Conservation (phyloP, 805 yeast genomes). For the Dipodascopsis tothii region DNA sequence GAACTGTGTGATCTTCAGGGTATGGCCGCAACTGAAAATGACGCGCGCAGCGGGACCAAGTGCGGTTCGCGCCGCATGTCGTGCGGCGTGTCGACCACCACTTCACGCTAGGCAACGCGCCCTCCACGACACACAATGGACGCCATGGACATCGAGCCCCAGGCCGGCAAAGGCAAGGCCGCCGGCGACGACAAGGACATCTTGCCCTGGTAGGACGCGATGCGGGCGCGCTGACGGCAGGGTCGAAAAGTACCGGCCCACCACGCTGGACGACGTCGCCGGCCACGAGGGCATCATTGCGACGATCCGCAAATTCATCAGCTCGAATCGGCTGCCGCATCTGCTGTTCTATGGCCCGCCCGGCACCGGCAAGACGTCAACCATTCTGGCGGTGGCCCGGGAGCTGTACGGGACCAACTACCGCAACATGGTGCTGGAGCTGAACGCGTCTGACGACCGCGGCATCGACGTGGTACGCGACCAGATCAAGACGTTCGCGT, state of each 20-base stretch:
- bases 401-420: conserved; percentile 80
- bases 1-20: no score
- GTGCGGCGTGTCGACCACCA: no score
- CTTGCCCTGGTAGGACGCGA: neutral
- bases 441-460: conserved; percentile 95
- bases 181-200: neutral
- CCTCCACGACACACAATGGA: no score
- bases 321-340: conserved; percentile 81
- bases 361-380: conserved; percentile 88
- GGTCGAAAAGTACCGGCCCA: conserved; percentile 96
- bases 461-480: conserved; percentile 98
- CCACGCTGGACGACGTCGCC: conserved; percentile 71
- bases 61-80: no score
- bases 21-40: no score
- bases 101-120: no score
- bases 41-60: no score
- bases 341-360: conserved; percentile 92
- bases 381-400: conserved; percentile 76
- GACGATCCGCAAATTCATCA: conserved; percentile 74
- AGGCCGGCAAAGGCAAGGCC: no score
- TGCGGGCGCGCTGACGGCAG: conserved; percentile 23
- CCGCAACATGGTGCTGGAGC: conserved; percentile 78
- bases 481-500: conserved; percentile 92
- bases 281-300: conserved; percentile 84
- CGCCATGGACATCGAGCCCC: no score